A percentile compares a stretch with the other conserved stretches of the same genome.
phyloP scores from a whole-genome alignment of 2,329 filamentous ascomycete species.

The Cercospora nicotianae region DNA sequence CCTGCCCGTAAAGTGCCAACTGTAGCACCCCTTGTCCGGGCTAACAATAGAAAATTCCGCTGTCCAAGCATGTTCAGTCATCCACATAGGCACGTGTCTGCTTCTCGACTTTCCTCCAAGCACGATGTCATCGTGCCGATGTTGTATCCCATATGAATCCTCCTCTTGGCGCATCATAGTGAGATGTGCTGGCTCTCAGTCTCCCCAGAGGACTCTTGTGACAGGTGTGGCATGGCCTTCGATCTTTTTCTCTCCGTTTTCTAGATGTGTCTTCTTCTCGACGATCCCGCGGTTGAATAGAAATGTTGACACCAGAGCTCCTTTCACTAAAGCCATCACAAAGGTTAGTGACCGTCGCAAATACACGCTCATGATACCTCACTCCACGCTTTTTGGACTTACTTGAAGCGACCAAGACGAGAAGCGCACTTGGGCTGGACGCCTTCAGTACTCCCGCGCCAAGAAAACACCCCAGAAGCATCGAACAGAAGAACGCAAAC shows the following conservation, averaged over 20 bases:
- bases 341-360: background rate
- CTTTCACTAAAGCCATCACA: constrained; percentile 18
- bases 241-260: constrained; percentile 19
- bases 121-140: background rate
- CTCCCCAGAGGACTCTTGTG: constrained; percentile 27
- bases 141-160: background rate
- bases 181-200: constrained; percentile 11
- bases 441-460: constrained; percentile 27
- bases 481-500: constrained; percentile 26
- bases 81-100: background rate
- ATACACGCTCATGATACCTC: background rate
- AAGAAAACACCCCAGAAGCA: constrained; percentile 32
- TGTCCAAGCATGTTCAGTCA: background rate
- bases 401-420: constrained; percentile 27
- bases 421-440: constrained; percentile 21
- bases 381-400: background rate
- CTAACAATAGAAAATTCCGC: background rate
- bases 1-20: background rate
- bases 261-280: constrained; percentile 21
- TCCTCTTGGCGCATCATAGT: background rate
- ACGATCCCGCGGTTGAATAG: constrained; percentile 31
- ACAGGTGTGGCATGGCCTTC: constrained; percentile 26
- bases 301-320: constrained; percentile 28
- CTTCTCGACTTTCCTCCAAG: background rate
- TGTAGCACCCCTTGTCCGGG: background rate